Evolutionary conservation across 805 yeast species (phyloP).

Genomic region (Candida sithepensis): DNA sequence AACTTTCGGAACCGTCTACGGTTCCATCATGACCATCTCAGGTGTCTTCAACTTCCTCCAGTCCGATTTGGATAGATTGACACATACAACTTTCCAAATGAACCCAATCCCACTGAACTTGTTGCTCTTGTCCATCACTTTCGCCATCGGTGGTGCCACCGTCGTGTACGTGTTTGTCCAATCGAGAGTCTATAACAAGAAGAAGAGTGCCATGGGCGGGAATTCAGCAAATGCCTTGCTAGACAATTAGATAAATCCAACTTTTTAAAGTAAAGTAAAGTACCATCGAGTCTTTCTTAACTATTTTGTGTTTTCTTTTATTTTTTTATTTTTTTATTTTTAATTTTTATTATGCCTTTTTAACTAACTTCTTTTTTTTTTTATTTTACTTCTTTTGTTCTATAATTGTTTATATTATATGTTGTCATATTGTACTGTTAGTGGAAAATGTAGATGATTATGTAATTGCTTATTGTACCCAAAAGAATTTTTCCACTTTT

Average conservation of each 20-base stretch:
- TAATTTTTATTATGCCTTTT: not conserved
- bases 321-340: not conserved
- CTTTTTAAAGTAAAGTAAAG: too few species aligned
- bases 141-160: slow-evolving; percentile 40
- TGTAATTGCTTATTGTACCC: not conserved
- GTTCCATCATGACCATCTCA: slow-evolving; percentile 50
- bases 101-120: slow-evolving; percentile 51
- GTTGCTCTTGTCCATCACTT: slow-evolving; percentile 36
- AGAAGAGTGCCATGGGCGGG: slow-evolving; percentile 9
- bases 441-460: not conserved
- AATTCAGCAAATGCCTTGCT: not conserved
- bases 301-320: not conserved
- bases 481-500: too few species aligned
- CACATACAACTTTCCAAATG: slow-evolving; percentile 51
- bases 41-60: slow-evolving; percentile 50
- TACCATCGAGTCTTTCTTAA: not conserved
- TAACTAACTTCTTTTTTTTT: not conserved
- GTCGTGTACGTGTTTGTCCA: slow-evolving; percentile 38
- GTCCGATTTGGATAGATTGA: slow-evolving; percentile 41
- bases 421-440: too few species aligned
- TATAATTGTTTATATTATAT: too few species aligned
- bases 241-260: not conserved
- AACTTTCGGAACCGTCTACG: slow-evolving; percentile 57
- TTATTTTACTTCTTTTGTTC: not conserved
- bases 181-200: slow-evolving; percentile 19